phyloP scores from a whole-genome alignment of 2,329 filamentous ascomycete genomes.

The Tolypocladium paradoxum region DNA sequence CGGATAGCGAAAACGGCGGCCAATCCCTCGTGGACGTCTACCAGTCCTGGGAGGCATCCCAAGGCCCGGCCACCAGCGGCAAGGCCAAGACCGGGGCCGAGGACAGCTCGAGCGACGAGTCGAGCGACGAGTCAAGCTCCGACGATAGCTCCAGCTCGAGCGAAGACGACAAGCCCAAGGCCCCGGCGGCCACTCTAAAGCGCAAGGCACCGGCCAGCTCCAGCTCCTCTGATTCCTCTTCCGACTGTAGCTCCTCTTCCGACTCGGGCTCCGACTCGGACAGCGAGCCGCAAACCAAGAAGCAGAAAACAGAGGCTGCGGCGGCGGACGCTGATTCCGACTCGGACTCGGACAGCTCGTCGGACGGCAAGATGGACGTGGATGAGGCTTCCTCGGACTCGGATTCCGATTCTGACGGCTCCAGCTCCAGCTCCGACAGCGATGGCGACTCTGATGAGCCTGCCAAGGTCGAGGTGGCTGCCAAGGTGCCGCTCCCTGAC shows the following conservation, averaged over 20 bases:
- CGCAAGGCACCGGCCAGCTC: slow-evolving; percentile 25
- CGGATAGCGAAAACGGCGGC: slow-evolving; percentile 8
- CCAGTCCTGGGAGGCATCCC: slow-evolving; percentile 34
- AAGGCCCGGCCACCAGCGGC: slow-evolving; percentile 6
- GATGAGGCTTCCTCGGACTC: slow-evolving; percentile 22
- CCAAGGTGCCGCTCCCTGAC: slow-evolving; percentile 30
- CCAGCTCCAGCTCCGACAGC: slow-evolving; percentile 25
- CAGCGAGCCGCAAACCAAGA: slow-evolving; percentile 41
- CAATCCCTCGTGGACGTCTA: slow-evolving; percentile 39
- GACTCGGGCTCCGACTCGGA: slow-evolving; percentile 32
- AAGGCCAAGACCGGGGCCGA: slow-evolving; percentile 13
- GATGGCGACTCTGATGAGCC: slow-evolving; percentile 8
- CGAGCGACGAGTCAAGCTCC: slow-evolving; percentile 15
- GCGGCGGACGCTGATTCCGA: slow-evolving; percentile 7
- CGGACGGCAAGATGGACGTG: slow-evolving; percentile 7
- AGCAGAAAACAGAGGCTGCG: slow-evolving; percentile 29
- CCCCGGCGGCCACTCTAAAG: slow-evolving; percentile 22
- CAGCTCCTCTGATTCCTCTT: slow-evolving; percentile 3
- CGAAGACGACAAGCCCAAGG: slow-evolving; percentile 12
- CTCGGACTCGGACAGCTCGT: slow-evolving; percentile 7
- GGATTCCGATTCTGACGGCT: slow-evolving; percentile 18
- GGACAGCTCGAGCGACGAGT: slow-evolving; percentile 16
- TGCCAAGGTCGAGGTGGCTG: slow-evolving; percentile 25
- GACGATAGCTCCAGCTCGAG: slow-evolving; percentile 14
- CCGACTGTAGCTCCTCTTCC: slow-evolving; percentile 20